Evolutionary conservation across 2,329 filamentous ascomycete genomes (phyloP), one percentile per base, ranked within the genome.

Genomic region (Trichoderma endophyticum): DNA sequence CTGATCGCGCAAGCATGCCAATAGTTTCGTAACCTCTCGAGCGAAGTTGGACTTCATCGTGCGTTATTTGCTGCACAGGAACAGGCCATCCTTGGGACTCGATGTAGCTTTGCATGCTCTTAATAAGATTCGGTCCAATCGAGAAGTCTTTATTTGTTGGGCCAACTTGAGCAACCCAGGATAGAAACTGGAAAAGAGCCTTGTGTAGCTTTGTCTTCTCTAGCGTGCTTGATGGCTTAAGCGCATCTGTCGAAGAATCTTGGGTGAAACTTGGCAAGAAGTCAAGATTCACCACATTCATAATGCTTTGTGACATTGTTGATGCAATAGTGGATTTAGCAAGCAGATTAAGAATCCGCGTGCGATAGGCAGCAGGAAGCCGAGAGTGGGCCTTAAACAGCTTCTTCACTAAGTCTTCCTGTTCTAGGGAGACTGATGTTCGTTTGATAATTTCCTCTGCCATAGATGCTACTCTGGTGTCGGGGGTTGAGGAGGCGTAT

Each of bases 391-490:
- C 86, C 4, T 86, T 82, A 76, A 94, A 95, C 3, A 98, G 84
- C 18, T 87, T 84, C 71, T 87, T 83, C 3, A 97, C 85, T 2
- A 94, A 81, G 1, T 80, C 76, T 11, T 84, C 77, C 73, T 93
- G 87, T 79, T 98, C 95, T 30, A 98, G 83, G 9, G 92, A 90
- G 9, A 93, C 88, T 2, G 89, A 87, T 34, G 89, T 92, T 75
- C 95, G 87, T 81, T 98, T 99, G 75, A 98, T 82, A 63, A 97
- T 89, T 76, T 97, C 94, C 71, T 98, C 94, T 0, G 93, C 95
- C n/a, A 93, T 84, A n/a, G 92, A 90, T 12, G 93, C 90, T 48
- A 98, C 90, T 9, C 92, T 89, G 43, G 91, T 93, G 75, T 98
- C 96, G 1, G 90, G 84, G 81, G 95, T 95, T 0, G 94, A 91